These are phyloP conservation scores for Aegilops tauschii DNA, from an alignment of 176 grass and related monocot genomes.

Conservation along the genomic window DNA sequence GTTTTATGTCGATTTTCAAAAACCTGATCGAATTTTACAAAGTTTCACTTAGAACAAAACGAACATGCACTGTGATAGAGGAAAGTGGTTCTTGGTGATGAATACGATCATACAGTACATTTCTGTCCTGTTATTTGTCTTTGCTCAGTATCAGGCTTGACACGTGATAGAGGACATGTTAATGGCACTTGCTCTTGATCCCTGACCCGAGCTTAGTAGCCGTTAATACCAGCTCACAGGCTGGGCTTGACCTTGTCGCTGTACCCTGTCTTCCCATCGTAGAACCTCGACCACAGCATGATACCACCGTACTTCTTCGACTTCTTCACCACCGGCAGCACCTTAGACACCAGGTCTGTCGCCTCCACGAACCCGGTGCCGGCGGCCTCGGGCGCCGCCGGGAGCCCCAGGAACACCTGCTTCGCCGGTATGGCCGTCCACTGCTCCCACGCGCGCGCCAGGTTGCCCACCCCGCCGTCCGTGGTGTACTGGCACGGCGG, in stretches of 20 bases:
- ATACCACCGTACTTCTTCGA: slow-evolving; percentile 62
- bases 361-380: slow-evolving; percentile 59
- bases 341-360: slow-evolving; percentile 33
- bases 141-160: neutral
- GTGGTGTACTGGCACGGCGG: slow-evolving; percentile 55
- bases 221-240: neutral
- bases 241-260: slow-evolving; percentile 46
- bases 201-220: neutral
- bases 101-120: too few species aligned
- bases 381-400: slow-evolving; percentile 55
- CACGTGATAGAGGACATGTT: neutral
- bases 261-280: slow-evolving; percentile 55
- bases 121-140: neutral
- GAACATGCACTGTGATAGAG: too few species aligned
- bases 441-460: slow-evolving; percentile 48
- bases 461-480: neutral
- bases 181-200: neutral
- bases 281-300: slow-evolving; percentile 77
- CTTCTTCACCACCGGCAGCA: slow-evolving; percentile 53
- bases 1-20: neutral
- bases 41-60: neutral
- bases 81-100: too few species aligned
- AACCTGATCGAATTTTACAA: neutral
- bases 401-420: slow-evolving; percentile 56
- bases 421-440: slow-evolving; percentile 41